phyloP scores from a whole-genome alignment of 371 early-diverging fungal genomes.

The Mucor indicus region DNA sequence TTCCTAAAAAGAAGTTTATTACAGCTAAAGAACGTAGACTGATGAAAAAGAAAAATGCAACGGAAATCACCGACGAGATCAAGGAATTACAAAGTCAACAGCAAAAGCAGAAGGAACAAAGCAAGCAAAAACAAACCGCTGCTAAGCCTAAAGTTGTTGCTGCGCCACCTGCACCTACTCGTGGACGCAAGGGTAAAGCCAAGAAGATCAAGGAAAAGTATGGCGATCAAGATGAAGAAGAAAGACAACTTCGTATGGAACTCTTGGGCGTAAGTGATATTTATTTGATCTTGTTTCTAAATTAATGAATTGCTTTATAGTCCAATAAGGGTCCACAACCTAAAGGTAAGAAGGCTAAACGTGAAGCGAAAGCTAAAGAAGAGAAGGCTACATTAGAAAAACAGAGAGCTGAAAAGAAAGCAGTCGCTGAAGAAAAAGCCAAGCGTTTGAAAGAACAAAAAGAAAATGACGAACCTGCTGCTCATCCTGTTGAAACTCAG shows the following conservation, averaged over 20 bases:
- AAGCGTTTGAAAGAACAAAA: neutral
- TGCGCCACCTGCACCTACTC: conserved; percentile 34
- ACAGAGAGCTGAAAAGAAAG: conserved; percentile 32
- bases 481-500: neutral
- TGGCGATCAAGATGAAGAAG: conserved; percentile 93
- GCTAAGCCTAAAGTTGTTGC: neutral
- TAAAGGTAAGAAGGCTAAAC: conserved; percentile 72
- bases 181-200: conserved; percentile 85
- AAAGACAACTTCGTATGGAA: conserved; percentile 77
- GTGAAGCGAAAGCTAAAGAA: conserved; percentile 53
- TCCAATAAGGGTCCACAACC: conserved; percentile 71
- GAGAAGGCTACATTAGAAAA: conserved; percentile 31
- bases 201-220: conserved; percentile 93
- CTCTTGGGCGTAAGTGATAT: conserved; percentile 64
- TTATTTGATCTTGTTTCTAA: neutral
- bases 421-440: conserved; percentile 10
- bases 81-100: conserved; percentile 7
- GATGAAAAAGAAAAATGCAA: conserved; percentile 57
- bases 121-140: conserved; percentile 8
- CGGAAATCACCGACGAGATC: conserved; percentile 16
- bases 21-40: conserved; percentile 78
- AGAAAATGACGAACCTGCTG: conserved; percentile 5
- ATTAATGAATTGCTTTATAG: conserved; percentile 19
- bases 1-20: conserved; percentile 46
- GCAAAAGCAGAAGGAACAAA: conserved; percentile 7